Evolutionary conservation across 2,329 filamentous ascomycete genomes (phyloP).

Genomic region (Fusarium armeniacum): DNA sequence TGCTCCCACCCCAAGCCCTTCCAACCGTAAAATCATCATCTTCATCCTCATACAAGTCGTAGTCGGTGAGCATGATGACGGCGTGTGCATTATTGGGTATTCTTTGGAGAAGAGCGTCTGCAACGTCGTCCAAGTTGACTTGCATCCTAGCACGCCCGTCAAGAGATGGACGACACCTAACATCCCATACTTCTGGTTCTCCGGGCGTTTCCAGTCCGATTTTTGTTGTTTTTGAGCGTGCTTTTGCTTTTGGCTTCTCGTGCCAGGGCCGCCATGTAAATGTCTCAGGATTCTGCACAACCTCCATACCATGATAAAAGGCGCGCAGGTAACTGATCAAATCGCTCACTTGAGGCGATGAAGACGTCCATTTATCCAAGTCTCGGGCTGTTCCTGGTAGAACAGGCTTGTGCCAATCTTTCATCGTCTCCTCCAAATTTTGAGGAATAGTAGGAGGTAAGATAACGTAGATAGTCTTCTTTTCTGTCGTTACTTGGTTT

Average conservation of each 20-base stretch:
- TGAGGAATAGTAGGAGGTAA: conserved; percentile 58
- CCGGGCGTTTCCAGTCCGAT: conserved; percentile 61
- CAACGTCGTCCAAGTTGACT: conserved; percentile 71
- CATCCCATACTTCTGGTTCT: conserved; percentile 58
- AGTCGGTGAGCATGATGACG: conserved; percentile 67
- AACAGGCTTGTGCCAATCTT: conserved; percentile 58
- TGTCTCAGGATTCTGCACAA: conserved; percentile 58
- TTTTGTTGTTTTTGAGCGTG: conserved; percentile 45
- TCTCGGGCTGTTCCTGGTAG: conserved; percentile 19
- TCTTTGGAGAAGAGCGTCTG: conserved; percentile 68
- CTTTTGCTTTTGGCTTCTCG: conserved; percentile 29
- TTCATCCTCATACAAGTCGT: conserved; percentile 77
- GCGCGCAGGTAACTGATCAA: conserved; percentile 57
- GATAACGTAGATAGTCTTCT: conserved; percentile 69
- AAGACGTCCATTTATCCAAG: conserved; percentile 22
- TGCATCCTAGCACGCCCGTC: conserved; percentile 65
- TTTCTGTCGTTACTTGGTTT: conserved; percentile 62
- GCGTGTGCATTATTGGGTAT: conserved; percentile 72
- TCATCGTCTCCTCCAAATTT: conserved; percentile 55
- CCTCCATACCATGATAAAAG: conserved; percentile 68
- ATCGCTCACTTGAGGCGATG: conserved; percentile 50
- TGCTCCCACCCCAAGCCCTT: conserved; percentile 73
- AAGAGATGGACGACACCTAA: conserved; percentile 64
- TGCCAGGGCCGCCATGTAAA: conserved; percentile 67
- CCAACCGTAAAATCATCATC: conserved; percentile 75